Evolutionary conservation across 495 filamentous ascomycete genomes (phyloP).

Genomic region (Hypomontagnella monticulosa): DNA sequence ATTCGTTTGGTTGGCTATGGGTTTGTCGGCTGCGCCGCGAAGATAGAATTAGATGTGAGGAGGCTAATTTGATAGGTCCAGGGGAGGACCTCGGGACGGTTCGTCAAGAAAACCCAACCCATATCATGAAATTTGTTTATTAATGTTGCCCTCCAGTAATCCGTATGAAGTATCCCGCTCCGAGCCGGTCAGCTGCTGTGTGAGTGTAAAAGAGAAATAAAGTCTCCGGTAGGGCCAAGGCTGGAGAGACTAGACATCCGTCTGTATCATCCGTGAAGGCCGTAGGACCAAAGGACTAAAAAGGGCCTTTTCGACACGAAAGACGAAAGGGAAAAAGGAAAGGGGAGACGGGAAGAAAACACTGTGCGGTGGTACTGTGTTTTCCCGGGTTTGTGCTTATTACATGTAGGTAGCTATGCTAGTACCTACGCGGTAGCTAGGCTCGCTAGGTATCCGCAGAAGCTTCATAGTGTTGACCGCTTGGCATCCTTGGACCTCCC

Average conservation of each 20-base stretch:
- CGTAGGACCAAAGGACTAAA: neutral
- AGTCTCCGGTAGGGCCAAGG: constrained; percentile 12
- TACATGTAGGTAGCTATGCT: no score
- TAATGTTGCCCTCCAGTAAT: neutral
- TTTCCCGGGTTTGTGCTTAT: constrained; percentile 14
- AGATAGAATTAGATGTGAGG: constrained; percentile 13
- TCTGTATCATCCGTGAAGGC: no score
- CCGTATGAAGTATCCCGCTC: constrained; percentile 2
- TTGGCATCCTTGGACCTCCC: neutral
- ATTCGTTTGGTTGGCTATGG: constrained; percentile 15
- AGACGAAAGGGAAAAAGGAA: no score
- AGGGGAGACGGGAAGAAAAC: no score
- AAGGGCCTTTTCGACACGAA: neutral
- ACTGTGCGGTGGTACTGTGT: constrained; percentile 24
- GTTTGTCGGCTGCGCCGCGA: constrained; percentile 23
- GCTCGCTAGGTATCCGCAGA: constrained; percentile 8
- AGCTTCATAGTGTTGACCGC: constrained; percentile 2
- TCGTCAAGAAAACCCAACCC: constrained; percentile 16
- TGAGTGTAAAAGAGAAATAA: constrained; percentile 2
- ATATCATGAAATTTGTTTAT: constrained; percentile 8
- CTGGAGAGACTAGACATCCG: neutral
- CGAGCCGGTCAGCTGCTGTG: constrained; percentile 4
- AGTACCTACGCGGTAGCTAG: no score
- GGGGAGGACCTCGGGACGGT: neutral
- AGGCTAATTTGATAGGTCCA: constrained; percentile 15